These are phyloP conservation scores for Datisca glomerata DNA, from an alignment of 306 rosid species.

Conservation along the genomic window DNA sequence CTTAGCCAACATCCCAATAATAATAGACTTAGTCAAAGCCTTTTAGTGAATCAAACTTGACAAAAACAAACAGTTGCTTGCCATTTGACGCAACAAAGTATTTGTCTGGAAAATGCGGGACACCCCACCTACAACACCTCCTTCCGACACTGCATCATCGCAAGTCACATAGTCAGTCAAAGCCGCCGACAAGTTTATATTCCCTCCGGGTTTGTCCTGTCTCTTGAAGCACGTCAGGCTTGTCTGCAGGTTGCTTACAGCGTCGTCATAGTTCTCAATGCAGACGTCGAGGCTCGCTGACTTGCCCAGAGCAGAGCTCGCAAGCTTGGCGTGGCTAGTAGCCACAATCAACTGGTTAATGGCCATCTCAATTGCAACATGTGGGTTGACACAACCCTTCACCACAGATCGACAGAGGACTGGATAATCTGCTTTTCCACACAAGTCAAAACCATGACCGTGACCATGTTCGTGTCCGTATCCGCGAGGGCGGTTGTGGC, in stretches of 20 bases:
- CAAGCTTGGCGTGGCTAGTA: background rate
- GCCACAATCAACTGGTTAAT: background rate
- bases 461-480: no score
- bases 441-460: background rate
- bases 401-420: conserved; percentile 1
- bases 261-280: conserved; percentile 1
- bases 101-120: background rate
- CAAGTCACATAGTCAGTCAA: background rate
- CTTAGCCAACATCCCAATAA: no score
- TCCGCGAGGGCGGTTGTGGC: no score
- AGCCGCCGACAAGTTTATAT: conserved; percentile 6
- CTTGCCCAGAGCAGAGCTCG: background rate
- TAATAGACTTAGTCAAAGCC: no score
- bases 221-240: background rate
- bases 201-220: background rate
- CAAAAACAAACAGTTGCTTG: conserved; percentile 1
- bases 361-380: background rate
- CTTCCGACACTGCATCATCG: background rate
- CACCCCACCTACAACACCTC: background rate
- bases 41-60: background rate
- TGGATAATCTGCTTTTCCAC: background rate
- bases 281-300: background rate
- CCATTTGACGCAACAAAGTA: background rate
- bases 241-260: background rate
- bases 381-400: background rate